Conservation (phyloP, 768 basidiomycete species). For the Pleurotus cornucopiae region DNA sequence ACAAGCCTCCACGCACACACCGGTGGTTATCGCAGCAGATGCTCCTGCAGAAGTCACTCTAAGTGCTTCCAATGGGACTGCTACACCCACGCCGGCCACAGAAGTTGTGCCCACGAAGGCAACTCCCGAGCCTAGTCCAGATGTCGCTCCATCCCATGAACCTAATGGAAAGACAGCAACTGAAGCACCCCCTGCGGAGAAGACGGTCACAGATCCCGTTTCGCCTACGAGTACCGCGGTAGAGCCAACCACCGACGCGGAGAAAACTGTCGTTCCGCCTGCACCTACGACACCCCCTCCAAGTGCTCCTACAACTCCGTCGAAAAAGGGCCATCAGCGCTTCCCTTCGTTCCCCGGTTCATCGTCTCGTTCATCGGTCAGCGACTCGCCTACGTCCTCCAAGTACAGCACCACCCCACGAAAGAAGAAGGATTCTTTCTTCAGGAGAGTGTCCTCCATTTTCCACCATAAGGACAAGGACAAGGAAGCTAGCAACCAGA, state of each 20-base stretch:
- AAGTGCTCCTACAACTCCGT: constrained; percentile 16
- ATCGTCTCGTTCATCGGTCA: not conserved
- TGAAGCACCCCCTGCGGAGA: constrained; percentile 8
- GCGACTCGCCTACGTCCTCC: constrained; percentile 23
- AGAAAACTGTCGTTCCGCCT: constrained; percentile 12
- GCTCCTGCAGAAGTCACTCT: constrained; percentile 6
- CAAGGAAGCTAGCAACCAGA: constrained; percentile 34
- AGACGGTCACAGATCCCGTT: not conserved
- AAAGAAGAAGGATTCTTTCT: constrained; percentile 52
- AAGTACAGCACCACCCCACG: constrained; percentile 31
- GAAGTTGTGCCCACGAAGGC: no score
- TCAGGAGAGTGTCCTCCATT: constrained; percentile 48
- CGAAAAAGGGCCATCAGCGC: constrained; percentile 11
- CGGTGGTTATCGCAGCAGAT: constrained; percentile 5
- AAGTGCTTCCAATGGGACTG: not conserved
- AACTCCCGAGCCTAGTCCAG: no score
- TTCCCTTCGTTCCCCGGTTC: constrained; percentile 3
- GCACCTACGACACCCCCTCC: constrained; percentile 13
- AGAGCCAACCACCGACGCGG: not conserved
- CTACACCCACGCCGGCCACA: not conserved
- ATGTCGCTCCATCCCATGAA: not conserved
- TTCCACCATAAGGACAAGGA: constrained; percentile 45
- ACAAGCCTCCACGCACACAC: constrained; percentile 17
- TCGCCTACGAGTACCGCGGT: constrained; percentile 9
- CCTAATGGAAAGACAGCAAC: not conserved